These are phyloP conservation scores for Penicillium odoratum DNA, from an alignment of 495 filamentous ascomycete genomes.

Conservation along the genomic window DNA sequence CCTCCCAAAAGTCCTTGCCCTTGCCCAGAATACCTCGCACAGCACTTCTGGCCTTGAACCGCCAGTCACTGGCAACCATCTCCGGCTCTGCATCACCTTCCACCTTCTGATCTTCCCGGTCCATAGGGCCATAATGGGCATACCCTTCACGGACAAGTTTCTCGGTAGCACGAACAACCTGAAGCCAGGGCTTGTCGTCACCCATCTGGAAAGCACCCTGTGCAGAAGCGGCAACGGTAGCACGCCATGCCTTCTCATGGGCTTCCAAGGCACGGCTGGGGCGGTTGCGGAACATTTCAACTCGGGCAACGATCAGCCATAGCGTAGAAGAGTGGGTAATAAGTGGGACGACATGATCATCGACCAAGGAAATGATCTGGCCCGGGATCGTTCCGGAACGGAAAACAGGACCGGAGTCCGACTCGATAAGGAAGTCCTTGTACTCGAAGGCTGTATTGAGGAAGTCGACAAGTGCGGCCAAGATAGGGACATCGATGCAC, in stretches of 20 bases:
- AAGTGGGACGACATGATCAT: slow-evolving; percentile 69
- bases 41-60: slow-evolving; percentile 82
- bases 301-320: slow-evolving; percentile 69
- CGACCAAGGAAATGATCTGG: slow-evolving; percentile 69
- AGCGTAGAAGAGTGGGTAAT: slow-evolving; percentile 77
- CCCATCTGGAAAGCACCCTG: slow-evolving; percentile 51
- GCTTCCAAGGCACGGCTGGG: slow-evolving; percentile 73
- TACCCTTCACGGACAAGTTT: slow-evolving; percentile 50
- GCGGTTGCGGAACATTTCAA: slow-evolving; percentile 68
- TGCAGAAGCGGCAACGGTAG: slow-evolving; percentile 52
- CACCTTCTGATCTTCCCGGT: slow-evolving; percentile 33
- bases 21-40: slow-evolving; percentile 78
- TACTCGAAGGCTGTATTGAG: slow-evolving; percentile 54
- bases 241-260: slow-evolving; percentile 87
- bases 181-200: slow-evolving; percentile 48
- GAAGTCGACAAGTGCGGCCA: slow-evolving; percentile 71
- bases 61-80: slow-evolving; percentile 64
- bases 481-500: slow-evolving; percentile 71
- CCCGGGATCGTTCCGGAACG: slow-evolving; percentile 48
- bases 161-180: slow-evolving; percentile 50
- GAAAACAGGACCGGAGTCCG: slow-evolving; percentile 27
- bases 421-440: slow-evolving; percentile 34
- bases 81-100: slow-evolving; percentile 34
- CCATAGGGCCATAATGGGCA: slow-evolving; percentile 45
- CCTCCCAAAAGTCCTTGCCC: slow-evolving; percentile 83